Base-by-base conservation (phyloP, 176 grass and related monocot species). In the Triticum dicoccoides region DNA sequence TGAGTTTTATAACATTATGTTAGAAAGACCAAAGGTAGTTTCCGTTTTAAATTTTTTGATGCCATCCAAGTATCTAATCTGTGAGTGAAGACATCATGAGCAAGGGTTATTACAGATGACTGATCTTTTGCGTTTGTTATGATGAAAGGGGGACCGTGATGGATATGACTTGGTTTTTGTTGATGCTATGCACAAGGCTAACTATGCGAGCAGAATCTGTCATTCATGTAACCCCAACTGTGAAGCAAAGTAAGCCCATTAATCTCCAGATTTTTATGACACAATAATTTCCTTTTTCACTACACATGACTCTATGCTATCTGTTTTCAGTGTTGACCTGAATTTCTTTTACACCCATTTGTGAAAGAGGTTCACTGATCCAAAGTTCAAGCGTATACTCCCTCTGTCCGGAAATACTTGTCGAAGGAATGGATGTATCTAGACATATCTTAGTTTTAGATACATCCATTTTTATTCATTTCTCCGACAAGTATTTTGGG, bases 171-270 rank as follows among this genome's bases (percentile, higher is more conserved):
- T 99, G 83, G 87, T 97, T 85, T 91, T 99, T 87, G 94, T 99
- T 86, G 97, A 99, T 91, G 97, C 97, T 14, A 99, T 99, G 97
- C 94, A 97, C 87, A 99, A 99, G 87, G 97, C 97, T 69, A 99
- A 99, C 58, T 99, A 94, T 49, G 97, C 97, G 11, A 99, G 97
- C 84, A 93, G 97, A 92, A 99, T 97, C 34, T 99, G 97, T 82
- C 94, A 99, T 75, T 99, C 92, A 54, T 99, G 97, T 82, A 93
- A 83, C 41, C 97, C 97, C 65, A 99, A 99, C 87, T 99, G 97
- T 38, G 94, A 99, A 94, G 94, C 97, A 85, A 99, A 99, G 97
- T 99, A 87, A 87, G 88, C 70, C 85, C 32, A 78, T 69, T 63
- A 39, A 76, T 15, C 62, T 84, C 84, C 68, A 76, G 11, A 32